A percentile compares a stretch with the other conserved stretches of the same genome.
Evolutionary conservation across 306 rosid genomes (phyloP).

Genomic region (Quercus suber): DNA sequence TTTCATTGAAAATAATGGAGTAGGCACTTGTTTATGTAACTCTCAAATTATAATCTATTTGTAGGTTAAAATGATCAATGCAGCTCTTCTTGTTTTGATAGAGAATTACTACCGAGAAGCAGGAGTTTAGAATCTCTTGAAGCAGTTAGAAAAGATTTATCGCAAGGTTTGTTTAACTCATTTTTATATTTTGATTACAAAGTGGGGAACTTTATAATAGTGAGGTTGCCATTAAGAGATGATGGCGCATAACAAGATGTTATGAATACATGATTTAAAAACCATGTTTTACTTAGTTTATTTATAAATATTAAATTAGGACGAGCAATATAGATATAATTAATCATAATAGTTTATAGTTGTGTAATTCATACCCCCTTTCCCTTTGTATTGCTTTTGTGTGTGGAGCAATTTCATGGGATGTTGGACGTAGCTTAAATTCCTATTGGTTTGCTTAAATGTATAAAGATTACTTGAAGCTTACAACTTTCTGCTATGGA

Average conservation of each 20-base stretch:
- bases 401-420: background rate
- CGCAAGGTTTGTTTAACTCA: conserved; percentile 61
- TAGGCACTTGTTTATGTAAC: too few species aligned
- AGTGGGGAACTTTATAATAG: background rate
- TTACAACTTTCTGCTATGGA: conserved; percentile 30
- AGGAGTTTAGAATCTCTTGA: conserved; percentile 93
- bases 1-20: background rate
- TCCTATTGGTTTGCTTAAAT: background rate
- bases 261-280: background rate
- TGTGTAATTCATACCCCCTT: background rate
- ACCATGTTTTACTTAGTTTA: background rate
- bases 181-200: conserved; percentile 3
- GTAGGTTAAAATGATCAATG: conserved; percentile 83
- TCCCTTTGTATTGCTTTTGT: background rate
- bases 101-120: conserved; percentile 95
- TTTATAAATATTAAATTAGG: background rate
- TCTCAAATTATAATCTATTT: background rate
- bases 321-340: background rate
- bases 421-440: background rate
- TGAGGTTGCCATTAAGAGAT: background rate
- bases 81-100: conserved; percentile 78
- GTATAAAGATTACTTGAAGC: background rate
- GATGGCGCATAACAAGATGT: background rate
- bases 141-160: conserved; percentile 93
- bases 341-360: background rate